Evolutionary conservation across 495 filamentous ascomycete genomes (phyloP), one percentile per base, ranked within the genome.

Genomic region (Podospora bellae-mahoneyi): DNA sequence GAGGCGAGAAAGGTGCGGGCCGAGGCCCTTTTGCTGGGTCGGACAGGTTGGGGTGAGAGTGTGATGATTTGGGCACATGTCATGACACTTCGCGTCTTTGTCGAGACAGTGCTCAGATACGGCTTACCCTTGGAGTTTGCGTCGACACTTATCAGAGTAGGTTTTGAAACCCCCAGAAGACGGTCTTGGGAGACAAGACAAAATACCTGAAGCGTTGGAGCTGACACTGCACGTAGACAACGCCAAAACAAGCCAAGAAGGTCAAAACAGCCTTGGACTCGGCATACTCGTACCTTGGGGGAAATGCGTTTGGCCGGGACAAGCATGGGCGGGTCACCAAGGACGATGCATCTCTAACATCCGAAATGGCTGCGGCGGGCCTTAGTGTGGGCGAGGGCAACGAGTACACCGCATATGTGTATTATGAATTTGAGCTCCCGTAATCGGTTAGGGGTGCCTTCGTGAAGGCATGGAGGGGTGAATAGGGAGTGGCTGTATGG

Each of bases 51-150:
- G 86, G 93, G 93, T 71, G 96, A 99, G 78, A 88, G 88, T 61
- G 92, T 96, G 68, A 97, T 97, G 93, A 89, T 93, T 65, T 96
- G 92, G 94, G 82, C 93, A 13, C 96, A 98, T 77, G 91, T 95
- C 18, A 83, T 97, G 75, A 90, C 94, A 5, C 81, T 99, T 69
- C 84, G 95, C 57, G 93, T 99, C 53, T 99, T 97, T 78, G 95
- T 99, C 20, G 95, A 99, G 84, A 97, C 93, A 13, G 94, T 98
- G 20, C 81, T 98, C 75, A 86, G 95, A 69, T 99, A 98, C 77
- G 95, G 95, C 6, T 76, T 99, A 69, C 95, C 95, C 39, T 77
- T 96, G 72, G 89, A 92, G 72, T 97, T 92, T 81, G 89, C 96
- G 59, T 91, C 88, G 70, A 92, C 87, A 62, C 79, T 97, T 61